Evolutionary conservation across 768 basidiomycete genomes (phyloP), one percentile per base, ranked within the genome.

Genomic region (Pleurotus platypus): DNA sequence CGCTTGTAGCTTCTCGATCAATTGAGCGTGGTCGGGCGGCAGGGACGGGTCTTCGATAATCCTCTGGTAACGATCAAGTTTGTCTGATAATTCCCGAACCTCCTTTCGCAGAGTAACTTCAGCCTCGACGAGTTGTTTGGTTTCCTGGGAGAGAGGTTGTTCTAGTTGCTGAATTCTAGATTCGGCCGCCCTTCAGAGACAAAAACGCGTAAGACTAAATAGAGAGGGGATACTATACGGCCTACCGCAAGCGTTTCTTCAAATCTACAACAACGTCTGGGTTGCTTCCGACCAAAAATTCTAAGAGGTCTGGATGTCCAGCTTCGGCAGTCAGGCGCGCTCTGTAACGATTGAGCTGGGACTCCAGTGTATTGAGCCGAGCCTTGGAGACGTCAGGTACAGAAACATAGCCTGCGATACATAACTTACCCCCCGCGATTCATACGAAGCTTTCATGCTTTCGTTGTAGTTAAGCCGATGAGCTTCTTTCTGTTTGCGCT

Each of bases 311-410:
- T 59, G 85, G 83, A 20, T 89, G 79, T 5, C 87, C 85, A 1
- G 81, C 76, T 24, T 84, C 72, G 0, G 92, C 91, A 16, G 90
- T 93, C n/a, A 95, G 73, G 27, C 82, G 81, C 13, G 87, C 79
- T 68, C 89, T 91, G 60, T 89, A 76, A 20, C 94, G 79, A 42
- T 74, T 78, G 9, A 89, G 73, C 68, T 98, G 93, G 1, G 87
- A 87, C 59, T 84, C 75, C 22, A 96, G 67, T 26, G 84, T 81
- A 11, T 68, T 67, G 45, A 98, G 85, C 39, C 94, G 87, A 58
- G 89, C 90, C 84, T 93, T 49, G 46, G 56, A 56, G 11, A 50
- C 54, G 46, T 54, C 43, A 61, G 58, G 46, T 37, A 62, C 59
- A 39, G 53, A 18, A 16, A 47, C 8, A 18, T 38, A 16, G 24